Conservation (phyloP, 2,329 filamentous ascomycete genomes). For the Aspergillus persii region DNA sequence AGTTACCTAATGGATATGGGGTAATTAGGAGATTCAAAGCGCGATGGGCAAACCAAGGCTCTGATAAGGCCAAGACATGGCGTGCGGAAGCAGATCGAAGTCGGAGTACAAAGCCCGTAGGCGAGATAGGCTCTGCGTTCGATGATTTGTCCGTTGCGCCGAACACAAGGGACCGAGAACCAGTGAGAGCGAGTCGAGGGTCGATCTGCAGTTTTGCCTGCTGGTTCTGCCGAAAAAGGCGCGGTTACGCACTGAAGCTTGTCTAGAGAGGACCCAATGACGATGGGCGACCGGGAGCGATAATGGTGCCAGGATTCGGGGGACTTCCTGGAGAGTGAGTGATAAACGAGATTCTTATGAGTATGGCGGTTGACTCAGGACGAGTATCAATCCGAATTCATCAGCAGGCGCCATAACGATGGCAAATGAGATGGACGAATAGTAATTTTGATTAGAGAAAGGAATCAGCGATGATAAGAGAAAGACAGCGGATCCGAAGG, state of each 20-base stretch:
- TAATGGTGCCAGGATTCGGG: not conserved
- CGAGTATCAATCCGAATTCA: not conserved
- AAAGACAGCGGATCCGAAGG: not conserved
- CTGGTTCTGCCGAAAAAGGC: not conserved
- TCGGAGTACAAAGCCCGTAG: not conserved
- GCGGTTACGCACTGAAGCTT: not conserved
- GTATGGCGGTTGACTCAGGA: not conserved
- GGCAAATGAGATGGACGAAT: too few species aligned
- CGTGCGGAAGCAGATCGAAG: not conserved
- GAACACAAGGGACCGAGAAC: conserved; percentile 8
- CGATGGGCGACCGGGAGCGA: not conserved
- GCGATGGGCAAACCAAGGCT: not conserved
- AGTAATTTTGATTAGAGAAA: not conserved
- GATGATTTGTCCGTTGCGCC: conserved; percentile 8
- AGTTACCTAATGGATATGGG: conserved; percentile 3
- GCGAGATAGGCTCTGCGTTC: not conserved
- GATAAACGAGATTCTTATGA: not conserved
- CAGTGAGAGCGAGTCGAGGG: conserved; percentile 4
- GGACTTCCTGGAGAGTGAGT: not conserved
- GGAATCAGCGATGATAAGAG: not conserved
- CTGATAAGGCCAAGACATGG: conserved; percentile 1
- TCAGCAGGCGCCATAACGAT: too few species aligned
- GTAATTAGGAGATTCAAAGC: not conserved
- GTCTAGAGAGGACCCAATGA: not conserved
- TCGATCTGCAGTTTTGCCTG: not conserved